These are phyloP conservation scores for Eucalyptus sp. DNA, from an alignment of 345 rosid genomes.

Conservation along the genomic window DNA sequence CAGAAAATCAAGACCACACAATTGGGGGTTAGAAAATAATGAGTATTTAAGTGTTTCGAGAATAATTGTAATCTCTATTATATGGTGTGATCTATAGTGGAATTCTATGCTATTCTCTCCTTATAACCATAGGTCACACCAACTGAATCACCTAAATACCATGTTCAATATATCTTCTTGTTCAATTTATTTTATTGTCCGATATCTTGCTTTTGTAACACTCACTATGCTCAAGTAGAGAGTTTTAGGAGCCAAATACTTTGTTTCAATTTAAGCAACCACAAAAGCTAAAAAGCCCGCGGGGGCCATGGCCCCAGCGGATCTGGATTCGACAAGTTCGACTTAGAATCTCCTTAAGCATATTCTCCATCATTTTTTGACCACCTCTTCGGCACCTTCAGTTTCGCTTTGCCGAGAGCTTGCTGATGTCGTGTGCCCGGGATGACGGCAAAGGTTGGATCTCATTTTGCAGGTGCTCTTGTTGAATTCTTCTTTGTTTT, in stretches of 20 bases:
- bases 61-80: no score
- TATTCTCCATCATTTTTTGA: neutral
- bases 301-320: neutral
- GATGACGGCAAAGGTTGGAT: neutral
- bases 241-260: neutral
- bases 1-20: neutral
- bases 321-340: neutral
- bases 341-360: neutral
- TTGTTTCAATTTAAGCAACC: neutral
- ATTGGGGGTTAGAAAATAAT: no score
- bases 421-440: neutral
- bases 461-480: neutral
- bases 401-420: neutral
- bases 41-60: neutral
- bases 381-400: neutral
- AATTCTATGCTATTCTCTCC: fast-evolving
- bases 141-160: fast-evolving
- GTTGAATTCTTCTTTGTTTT: no score
- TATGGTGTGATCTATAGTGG: neutral
- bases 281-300: neutral
- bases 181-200: no score
- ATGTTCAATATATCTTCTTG: no score
- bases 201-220: neutral
- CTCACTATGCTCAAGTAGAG: neutral
- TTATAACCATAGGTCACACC: neutral